Evolutionary conservation across 768 basidiomycete species (phyloP), one percentile per base, ranked within the genome.

Genomic region (Kwoniella newhampshirensis): DNA sequence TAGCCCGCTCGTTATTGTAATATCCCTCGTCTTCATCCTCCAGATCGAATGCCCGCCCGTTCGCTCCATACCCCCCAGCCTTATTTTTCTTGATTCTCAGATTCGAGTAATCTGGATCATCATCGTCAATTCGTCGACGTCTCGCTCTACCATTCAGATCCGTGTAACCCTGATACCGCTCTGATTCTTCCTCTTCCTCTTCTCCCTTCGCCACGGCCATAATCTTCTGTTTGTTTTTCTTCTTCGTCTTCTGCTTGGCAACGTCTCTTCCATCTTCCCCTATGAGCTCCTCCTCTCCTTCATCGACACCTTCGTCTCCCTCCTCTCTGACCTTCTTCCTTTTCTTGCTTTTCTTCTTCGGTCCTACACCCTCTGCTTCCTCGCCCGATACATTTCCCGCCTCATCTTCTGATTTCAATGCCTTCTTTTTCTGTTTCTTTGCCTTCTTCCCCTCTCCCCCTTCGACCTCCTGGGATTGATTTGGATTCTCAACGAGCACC

Each of bases 281-380:
- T 6, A 32, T 13, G 32, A 32, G 13, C 51, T 39, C 51, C 53
- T 45, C 42, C 13, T 43, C 45, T 23, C 26, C 23, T 18, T 47
- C 12, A 23, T 28, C 23, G 13, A 15, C 45, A 9, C 21, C 42
- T 21, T 47, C 9, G 11, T 6, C 26, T 26, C 11, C 15, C 11
- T 37, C 36, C 23, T 35, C 32, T 35, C 7, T 37, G 30, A 20
- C 37, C 11, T 30, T 25, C 37, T 42, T 40, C 43, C 23, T 21
- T 45, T 25, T 47, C 46, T 46, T 56, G 21, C 42, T 51, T 37
- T 51, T 57, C 35, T 41, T 51, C 48, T 57, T 13, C 13, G 32
- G 41, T 57, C 40, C 35, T n/a, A 48, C 48, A 51, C 32, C 50
- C 20, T 23, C 35, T 32, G 32, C 32, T 15, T 8, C 36, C 12